phyloP scores from a whole-genome alignment of 495 filamentous ascomycete species.

The Xylaria intraflava region DNA sequence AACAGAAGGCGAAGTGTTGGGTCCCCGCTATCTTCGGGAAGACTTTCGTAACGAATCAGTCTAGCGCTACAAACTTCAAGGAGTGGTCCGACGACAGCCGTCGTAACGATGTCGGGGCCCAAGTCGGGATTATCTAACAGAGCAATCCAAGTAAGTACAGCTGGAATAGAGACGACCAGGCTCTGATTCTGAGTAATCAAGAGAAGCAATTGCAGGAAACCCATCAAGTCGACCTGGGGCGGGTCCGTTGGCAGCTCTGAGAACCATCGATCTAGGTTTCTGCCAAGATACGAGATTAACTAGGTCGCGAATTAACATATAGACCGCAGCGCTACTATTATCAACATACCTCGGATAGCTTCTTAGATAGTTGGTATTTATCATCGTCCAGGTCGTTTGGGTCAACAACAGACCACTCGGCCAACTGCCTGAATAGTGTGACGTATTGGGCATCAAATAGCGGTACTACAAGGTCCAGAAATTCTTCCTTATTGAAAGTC shows the following conservation, averaged over 20 bases:
- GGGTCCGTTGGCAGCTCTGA: conserved; percentile 44
- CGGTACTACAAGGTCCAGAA: conserved; percentile 66
- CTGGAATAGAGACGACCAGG: conserved; percentile 84
- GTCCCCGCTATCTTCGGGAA: conserved; percentile 74
- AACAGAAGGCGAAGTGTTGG: conserved; percentile 72
- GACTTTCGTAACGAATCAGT: conserved; percentile 74
- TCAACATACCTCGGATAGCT: conserved; percentile 73
- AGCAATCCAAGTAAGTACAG: conserved; percentile 82
- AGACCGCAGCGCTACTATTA: neutral
- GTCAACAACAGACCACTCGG: conserved; percentile 76
- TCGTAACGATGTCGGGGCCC: conserved; percentile 57
- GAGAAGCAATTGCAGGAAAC: conserved; percentile 73
- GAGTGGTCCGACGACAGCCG: conserved; percentile 62
- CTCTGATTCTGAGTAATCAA: conserved; percentile 76
- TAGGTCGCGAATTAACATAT: conserved; percentile 29
- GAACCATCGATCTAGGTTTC: conserved; percentile 72
- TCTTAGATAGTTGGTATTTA: conserved; percentile 87
- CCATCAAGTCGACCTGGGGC: conserved; percentile 58
- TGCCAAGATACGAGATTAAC: conserved; percentile 79
- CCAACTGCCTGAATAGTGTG: conserved; percentile 64
- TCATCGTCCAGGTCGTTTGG: conserved; percentile 77
- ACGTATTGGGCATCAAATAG: conserved; percentile 69
- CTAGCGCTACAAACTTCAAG: conserved; percentile 72
- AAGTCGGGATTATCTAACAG: conserved; percentile 62
- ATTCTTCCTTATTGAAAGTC: conserved; percentile 70